Conservation (phyloP, 805 yeast genomes). For the Wickerhamiella australiensis region DNA sequence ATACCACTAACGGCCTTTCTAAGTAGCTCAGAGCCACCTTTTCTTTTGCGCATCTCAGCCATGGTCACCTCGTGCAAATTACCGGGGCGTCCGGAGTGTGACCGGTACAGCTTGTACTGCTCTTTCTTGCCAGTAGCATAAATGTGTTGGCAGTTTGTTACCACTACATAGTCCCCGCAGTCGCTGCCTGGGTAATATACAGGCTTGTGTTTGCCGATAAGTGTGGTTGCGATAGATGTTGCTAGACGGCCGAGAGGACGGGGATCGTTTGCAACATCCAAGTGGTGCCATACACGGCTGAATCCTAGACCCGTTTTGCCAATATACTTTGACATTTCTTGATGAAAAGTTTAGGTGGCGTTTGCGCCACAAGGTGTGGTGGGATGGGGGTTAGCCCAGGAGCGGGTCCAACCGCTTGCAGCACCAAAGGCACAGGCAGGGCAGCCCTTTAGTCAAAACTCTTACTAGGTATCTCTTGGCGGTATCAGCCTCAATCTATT, state of each 20-base stretch:
- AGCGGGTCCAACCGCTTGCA: not conserved
- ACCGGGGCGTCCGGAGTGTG: conserved; percentile 86
- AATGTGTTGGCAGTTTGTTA: conserved; percentile 75
- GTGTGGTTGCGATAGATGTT: conserved; percentile 68
- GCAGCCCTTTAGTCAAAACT: not conserved
- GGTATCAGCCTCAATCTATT: not conserved
- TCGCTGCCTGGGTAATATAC: conserved; percentile 62
- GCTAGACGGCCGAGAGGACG: conserved; percentile 91
- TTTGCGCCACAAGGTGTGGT: not conserved
- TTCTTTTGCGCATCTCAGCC: conserved; percentile 59
- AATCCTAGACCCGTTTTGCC: conserved; percentile 55
- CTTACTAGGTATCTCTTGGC: not conserved
- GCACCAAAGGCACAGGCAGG: not conserved
- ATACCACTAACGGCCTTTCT: conserved; percentile 85
- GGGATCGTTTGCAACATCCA: conserved; percentile 72
- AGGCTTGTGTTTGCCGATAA: conserved; percentile 98
- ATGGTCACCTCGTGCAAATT: conserved; percentile 71
- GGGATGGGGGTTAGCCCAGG: not conserved
- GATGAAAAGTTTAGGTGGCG: conserved; percentile 5
- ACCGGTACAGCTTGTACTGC: conserved; percentile 70
- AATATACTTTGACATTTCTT: conserved; percentile 27
- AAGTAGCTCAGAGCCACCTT: conserved; percentile 80
- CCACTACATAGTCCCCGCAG: conserved; percentile 94
- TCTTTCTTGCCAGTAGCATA: conserved; percentile 79
- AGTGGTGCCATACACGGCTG: conserved; percentile 90